Base-by-base conservation (phyloP, 768 basidiomycete genomes). In the Leccinum uliginosum region DNA sequence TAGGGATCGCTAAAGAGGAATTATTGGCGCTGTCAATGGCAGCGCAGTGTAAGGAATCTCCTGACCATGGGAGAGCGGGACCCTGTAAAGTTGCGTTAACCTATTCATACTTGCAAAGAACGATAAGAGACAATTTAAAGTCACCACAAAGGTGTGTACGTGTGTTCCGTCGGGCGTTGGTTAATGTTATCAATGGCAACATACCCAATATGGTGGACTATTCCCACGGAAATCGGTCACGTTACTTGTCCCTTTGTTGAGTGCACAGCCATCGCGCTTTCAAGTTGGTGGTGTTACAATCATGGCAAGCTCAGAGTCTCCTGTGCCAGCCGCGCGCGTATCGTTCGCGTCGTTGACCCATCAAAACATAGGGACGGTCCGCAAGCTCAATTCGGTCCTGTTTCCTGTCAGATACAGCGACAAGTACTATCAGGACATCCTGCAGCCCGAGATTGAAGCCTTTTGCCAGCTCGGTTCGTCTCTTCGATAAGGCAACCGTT, bases 381-480 rank as follows among this genome's bases (percentile, higher is more conserved):
- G 68, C 53, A 87, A 72, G 64, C 75, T 86, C 27, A 84, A 84
- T 62, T 83, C 85, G 2, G 89, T 93, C 40, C 80, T 95, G 43
- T 93, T 94, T 71, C 92, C 93, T 26, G 89, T 95, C 69, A 85
- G 85, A 65, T 96, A 95, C 71, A 86, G 86, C 70, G 88, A 91
- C 64, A 87, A 86, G 69, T 94, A 94, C 77, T 96, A 93, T 74
- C 74, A 81, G 65, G 89, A 89, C 66, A 84, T 95, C 59, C 72
- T 91, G 49, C 75, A 79, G 43, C 81, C 89, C 14, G 88, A 93
- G 58, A 79, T 87, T 15, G 93, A 95, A 65, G 83, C 87, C 19
- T 94, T 91, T 72, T 93, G 91, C 75, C 86, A 92, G 73, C 86
- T 95, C 62, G 80, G 93, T 93, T 63, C 65, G 89, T 77, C 53